Conservation (phyloP, 2,329 filamentous ascomycete genomes). For the Fusarium penzigii region DNA sequence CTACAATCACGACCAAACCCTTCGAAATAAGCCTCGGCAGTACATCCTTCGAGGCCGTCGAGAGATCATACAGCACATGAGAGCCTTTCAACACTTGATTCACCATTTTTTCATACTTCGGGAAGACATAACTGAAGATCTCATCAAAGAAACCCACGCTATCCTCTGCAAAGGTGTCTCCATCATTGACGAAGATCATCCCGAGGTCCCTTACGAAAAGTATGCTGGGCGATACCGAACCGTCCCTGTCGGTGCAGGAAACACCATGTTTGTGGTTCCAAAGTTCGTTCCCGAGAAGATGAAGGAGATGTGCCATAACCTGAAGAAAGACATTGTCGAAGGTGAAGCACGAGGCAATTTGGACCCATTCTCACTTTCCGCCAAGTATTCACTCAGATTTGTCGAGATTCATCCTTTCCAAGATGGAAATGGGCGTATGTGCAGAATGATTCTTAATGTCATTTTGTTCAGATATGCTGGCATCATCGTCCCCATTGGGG, state of each 20-base stretch:
- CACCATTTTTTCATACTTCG: slow-evolving; percentile 4
- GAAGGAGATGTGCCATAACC: slow-evolving; percentile 25
- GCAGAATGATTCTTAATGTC: slow-evolving; percentile 38
- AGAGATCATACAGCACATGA: slow-evolving; percentile 26
- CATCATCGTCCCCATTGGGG: slow-evolving; percentile 20
- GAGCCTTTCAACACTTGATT: slow-evolving; percentile 22
- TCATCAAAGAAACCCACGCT: slow-evolving; percentile 20
- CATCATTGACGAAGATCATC: slow-evolving; percentile 2
- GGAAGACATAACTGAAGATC: slow-evolving; percentile 13
- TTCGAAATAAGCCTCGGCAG: not conserved
- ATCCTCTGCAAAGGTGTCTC: slow-evolving; percentile 15
- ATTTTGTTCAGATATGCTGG: slow-evolving; percentile 36
- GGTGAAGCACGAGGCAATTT: slow-evolving; percentile 7
- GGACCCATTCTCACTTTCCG: slow-evolving; percentile 32
- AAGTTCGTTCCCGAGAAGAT: slow-evolving; percentile 28
- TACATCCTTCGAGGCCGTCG: slow-evolving; percentile 11
- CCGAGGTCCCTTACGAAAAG: slow-evolving; percentile 3
- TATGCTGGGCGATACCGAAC: slow-evolving; percentile 30
- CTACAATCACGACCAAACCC: not conserved
- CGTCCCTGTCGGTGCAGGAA: slow-evolving; percentile 25
- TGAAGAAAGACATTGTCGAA: slow-evolving; percentile 15
- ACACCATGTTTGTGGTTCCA: slow-evolving; percentile 29
- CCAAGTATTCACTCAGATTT: slow-evolving; percentile 32
- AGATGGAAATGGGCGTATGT: slow-evolving; percentile 41
- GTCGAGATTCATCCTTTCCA: slow-evolving; percentile 42